These are phyloP conservation scores for Metarhizium rileyi DNA, from an alignment of 2,329 filamentous ascomycete genomes.

Conservation along the genomic window DNA sequence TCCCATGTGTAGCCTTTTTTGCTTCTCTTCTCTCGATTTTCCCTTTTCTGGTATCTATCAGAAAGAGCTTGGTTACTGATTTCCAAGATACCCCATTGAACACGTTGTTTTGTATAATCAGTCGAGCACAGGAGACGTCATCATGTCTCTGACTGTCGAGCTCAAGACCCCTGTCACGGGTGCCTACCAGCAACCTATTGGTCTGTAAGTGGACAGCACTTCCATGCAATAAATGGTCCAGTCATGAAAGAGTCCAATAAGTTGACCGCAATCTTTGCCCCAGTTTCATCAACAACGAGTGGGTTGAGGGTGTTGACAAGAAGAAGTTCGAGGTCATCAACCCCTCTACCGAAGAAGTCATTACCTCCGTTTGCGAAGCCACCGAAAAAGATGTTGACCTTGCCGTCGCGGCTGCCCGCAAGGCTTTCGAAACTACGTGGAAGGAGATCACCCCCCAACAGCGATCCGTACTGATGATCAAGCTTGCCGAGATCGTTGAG, in stretches of 20 bases:
- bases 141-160: conserved; percentile 43
- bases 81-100: not conserved
- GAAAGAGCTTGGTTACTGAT: not conserved
- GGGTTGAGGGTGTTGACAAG: conserved; percentile 67
- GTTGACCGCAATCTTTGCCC: not conserved
- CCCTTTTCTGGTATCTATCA: not conserved
- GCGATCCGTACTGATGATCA: conserved; percentile 60
- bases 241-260: not conserved
- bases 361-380: conserved; percentile 73
- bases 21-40: not conserved
- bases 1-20: not conserved
- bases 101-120: not conserved
- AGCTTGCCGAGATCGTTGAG: conserved; percentile 73
- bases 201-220: conserved; percentile 38
- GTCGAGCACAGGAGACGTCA: conserved; percentile 8
- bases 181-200: conserved; percentile 48
- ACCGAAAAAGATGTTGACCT: conserved; percentile 78
- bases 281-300: conserved; percentile 92
- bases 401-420: conserved; percentile 76
- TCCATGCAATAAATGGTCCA: not conserved
- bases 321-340: conserved; percentile 91
- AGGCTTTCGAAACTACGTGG: conserved; percentile 73
- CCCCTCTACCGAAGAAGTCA: conserved; percentile 75
- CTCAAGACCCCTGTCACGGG: conserved; percentile 61
- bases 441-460: conserved; percentile 56